Conservation (phyloP, 1,284 basidiomycete species). For the Sphagnurus paluster region DNA sequence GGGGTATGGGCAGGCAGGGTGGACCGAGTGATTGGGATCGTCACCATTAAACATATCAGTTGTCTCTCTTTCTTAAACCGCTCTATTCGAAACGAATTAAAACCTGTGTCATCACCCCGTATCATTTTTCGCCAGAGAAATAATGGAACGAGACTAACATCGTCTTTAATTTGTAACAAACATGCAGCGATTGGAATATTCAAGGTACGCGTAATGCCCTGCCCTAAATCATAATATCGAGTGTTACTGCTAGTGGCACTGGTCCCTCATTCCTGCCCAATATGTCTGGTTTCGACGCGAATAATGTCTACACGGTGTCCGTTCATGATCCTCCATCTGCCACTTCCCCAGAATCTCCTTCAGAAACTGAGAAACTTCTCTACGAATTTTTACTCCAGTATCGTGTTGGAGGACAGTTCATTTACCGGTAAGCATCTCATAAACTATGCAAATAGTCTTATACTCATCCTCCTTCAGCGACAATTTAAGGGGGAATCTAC, state of each 20-base stretch:
- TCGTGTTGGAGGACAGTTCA: slow-evolving; percentile 85
- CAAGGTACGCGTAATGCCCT: slow-evolving; percentile 40
- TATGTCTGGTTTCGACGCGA: slow-evolving; percentile 76
- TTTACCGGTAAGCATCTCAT: slow-evolving; percentile 63
- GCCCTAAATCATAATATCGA: slow-evolving; percentile 42
- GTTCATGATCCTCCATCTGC: slow-evolving; percentile 62
- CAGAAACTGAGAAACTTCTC: slow-evolving; percentile 79
- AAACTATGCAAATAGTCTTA: slow-evolving; percentile 8
- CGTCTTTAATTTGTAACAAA: too few species aligned
- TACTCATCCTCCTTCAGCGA: slow-evolving; percentile 55
- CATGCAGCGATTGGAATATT: neutral
- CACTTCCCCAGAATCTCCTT: slow-evolving; percentile 64
- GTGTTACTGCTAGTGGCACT: slow-evolving; percentile 7
- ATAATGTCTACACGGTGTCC: slow-evolving; percentile 77
- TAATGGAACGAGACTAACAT: too few species aligned
- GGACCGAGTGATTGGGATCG: slow-evolving; percentile 52
- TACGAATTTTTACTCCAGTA: slow-evolving; percentile 86
- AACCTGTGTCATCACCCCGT: slow-evolving; percentile 15
- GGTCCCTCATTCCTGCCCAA: slow-evolving; percentile 13
- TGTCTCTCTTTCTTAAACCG: neutral
- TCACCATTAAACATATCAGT: slow-evolving; percentile 33
- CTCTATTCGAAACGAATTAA: too few species aligned
- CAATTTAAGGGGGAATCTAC: slow-evolving; percentile 84
- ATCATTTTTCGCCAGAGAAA: too few species aligned
- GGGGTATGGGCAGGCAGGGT: slow-evolving; percentile 48